These are phyloP conservation scores for Ascochyta viciae-villosae DNA, from an alignment of 2,329 filamentous ascomycete genomes.

Conservation along the genomic window DNA sequence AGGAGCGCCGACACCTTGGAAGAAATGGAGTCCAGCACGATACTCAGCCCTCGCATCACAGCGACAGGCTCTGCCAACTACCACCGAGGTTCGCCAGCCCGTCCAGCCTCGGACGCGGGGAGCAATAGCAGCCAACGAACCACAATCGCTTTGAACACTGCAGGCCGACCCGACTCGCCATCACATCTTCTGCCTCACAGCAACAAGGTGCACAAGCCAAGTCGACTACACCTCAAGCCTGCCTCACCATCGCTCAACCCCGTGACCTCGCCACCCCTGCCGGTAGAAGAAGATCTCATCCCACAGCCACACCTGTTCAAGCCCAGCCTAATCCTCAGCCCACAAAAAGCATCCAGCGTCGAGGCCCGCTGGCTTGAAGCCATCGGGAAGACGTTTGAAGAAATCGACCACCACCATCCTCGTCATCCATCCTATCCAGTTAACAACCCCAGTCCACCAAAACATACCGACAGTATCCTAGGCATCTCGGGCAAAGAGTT, in stretches of 20 bases:
- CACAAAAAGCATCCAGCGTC: slow-evolving; percentile 77
- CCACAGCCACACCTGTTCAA: slow-evolving; percentile 35
- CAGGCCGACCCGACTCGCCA: slow-evolving; percentile 32
- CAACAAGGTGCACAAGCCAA: slow-evolving; percentile 39
- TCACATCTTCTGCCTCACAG: slow-evolving; percentile 29
- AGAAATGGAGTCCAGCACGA: slow-evolving; percentile 38
- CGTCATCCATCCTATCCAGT: slow-evolving; percentile 16
- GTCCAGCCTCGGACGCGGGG: slow-evolving; percentile 43
- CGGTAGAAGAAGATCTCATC: slow-evolving; percentile 22
- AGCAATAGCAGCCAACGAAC: slow-evolving; percentile 47
- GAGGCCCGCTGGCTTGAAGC: slow-evolving; percentile 74
- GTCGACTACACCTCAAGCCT: slow-evolving; percentile 42
- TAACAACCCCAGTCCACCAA: slow-evolving; percentile 33
- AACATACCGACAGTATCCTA: slow-evolving; percentile 23
- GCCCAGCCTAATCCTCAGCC: slow-evolving; percentile 67
- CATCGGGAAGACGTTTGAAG: slow-evolving; percentile 43
- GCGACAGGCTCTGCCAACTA: slow-evolving; percentile 23
- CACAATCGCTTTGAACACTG: slow-evolving; percentile 38
- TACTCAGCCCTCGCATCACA: slow-evolving; percentile 35
- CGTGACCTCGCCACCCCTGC: slow-evolving; percentile 27
- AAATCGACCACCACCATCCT: slow-evolving; percentile 46
- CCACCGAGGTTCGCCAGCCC: slow-evolving; percentile 37
- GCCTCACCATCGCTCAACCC: slow-evolving; percentile 36
- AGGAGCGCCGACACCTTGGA: slow-evolving; percentile 28
- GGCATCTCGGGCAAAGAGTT: slow-evolving; percentile 48